Evolutionary conservation across 164 flowering plant genomes (phyloP), one percentile per base, ranked within the genome.

Genomic region (Macadamia tetraphylla): DNA sequence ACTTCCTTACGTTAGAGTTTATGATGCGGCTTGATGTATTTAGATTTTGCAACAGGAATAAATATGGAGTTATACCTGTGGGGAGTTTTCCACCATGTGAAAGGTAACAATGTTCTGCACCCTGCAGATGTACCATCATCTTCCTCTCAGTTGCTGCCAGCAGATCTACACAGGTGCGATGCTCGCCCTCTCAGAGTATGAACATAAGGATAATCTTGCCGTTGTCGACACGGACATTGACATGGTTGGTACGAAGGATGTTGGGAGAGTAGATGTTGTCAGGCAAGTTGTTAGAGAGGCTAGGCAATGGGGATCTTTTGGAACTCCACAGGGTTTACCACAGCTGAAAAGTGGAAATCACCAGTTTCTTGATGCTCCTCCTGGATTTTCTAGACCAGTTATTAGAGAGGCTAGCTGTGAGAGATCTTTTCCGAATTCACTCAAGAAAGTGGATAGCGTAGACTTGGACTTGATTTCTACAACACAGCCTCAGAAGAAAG

Each of bases 211-310:
- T 52, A 6, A 29, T 9, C 6, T 10, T 29, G 61, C 58, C 35
- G 69, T 14, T 12, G 44, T 17, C 31, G 77, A 79, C 43, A 79
- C 71, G 86, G 86, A 75, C 29, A 65, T 73, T 67, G 79, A 80
- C 73, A 76, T 73, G 77, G 42, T 58, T 1, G 83, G 80, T 11
- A 83, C 80, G 43, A 42, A 29, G 58, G 67, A 23, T 56, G 63
- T 79, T 15, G 79, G 80, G 60, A 64, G 10, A 10, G 17, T 65
- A 63, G 81, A 78, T 52, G 11, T 42, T 46, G 59, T 57, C 14
- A 18, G 64, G 30, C 40, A 35, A 5, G 3, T 35, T 35, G 40
- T 35, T 35, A 35, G 5, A 35, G 40, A 35, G 40, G 40, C 5
- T 35, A 5, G 40, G 3, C 40, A 35, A 2, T 2, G 40, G 40